Percentiles rank a stretch among this genome's conserved stretches.
Conservation (phyloP, 441 rosid genomes). For the Theobroma grandiflorum region DNA sequence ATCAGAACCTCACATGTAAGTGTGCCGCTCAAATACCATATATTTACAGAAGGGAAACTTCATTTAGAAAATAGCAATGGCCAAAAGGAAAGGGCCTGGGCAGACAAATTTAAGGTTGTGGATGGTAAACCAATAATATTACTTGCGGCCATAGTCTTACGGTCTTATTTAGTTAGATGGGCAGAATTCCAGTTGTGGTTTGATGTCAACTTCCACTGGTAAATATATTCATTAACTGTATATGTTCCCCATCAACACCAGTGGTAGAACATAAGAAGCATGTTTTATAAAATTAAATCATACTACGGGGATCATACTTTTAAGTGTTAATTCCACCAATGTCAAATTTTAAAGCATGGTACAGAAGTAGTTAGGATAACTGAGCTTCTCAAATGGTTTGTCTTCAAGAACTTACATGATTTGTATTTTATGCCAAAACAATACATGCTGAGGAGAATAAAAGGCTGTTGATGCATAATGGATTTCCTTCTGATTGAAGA, state of each 20-base stretch:
- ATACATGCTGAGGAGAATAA: not conserved
- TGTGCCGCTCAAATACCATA: slow-evolving; percentile 25
- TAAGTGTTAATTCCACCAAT: not conserved
- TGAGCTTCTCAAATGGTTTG: slow-evolving; percentile 9
- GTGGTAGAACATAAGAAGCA: not conserved
- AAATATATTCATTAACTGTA: not conserved
- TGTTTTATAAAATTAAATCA: not conserved
- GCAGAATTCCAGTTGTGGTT: not conserved
- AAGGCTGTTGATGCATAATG: not conserved
- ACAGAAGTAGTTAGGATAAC: not conserved
- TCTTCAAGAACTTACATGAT: not conserved
- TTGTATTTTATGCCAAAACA: not conserved
- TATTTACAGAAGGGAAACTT: not conserved
- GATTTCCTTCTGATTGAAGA: slow-evolving; percentile 16
- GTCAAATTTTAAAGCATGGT: not conserved
- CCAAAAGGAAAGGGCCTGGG: not conserved
- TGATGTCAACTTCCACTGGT: not conserved
- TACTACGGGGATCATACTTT: not conserved
- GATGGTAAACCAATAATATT: not conserved
- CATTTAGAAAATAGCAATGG: not conserved
- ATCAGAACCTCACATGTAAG: slow-evolving; percentile 85
- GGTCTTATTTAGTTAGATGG: not conserved
- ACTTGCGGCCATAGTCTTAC: not conserved
- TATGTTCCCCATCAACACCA: not conserved
- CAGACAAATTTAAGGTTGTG: not conserved